These are phyloP conservation scores for Trichoderma gracile DNA, from an alignment of 2,329 filamentous ascomycete genomes.

Conservation along the genomic window DNA sequence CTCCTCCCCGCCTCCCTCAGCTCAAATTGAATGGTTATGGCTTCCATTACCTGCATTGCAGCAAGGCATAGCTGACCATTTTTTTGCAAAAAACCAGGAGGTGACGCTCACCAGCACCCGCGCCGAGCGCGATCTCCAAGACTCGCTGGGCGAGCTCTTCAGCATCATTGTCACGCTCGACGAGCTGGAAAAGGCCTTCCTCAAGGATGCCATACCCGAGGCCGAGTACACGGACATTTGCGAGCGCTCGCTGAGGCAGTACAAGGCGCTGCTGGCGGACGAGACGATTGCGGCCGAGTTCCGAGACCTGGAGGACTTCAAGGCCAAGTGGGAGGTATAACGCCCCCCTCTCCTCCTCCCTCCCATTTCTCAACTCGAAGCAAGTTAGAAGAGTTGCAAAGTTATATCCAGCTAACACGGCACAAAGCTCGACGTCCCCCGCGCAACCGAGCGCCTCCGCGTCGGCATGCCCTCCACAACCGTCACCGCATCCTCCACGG, in stretches of 20 bases:
- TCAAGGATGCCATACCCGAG: conserved; percentile 92
- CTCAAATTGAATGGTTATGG: neutral
- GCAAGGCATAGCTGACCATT: conserved; percentile 28
- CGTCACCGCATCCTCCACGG: conserved; percentile 55
- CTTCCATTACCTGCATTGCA: too few species aligned
- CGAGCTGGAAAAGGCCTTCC: conserved; percentile 92
- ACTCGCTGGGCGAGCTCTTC: conserved; percentile 95
- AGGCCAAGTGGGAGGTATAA: conserved; percentile 83
- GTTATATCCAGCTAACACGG: neutral
- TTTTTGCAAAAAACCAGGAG: conserved; percentile 62
- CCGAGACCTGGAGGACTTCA: conserved; percentile 86
- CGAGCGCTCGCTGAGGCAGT: conserved; percentile 89
- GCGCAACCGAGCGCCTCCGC: conserved; percentile 87
- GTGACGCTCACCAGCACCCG: conserved; percentile 86
- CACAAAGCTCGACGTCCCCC: conserved; percentile 81
- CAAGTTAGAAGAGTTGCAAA: too few species aligned
- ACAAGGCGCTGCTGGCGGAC: conserved; percentile 89
- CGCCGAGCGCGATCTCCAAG: conserved; percentile 88
- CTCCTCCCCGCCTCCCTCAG: conserved; percentile 3
- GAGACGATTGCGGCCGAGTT: conserved; percentile 90
- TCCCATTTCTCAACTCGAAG: too few species aligned
- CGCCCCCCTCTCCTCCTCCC: too few species aligned
- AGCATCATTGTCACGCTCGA: conserved; percentile 96
- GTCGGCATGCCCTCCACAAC: conserved; percentile 91
- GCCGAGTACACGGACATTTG: conserved; percentile 95